Evolutionary conservation across 2,329 filamentous ascomycete species (phyloP), one percentile per base, ranked within the genome.

Genomic region (Stachybotrys chlorohalonatus): DNA sequence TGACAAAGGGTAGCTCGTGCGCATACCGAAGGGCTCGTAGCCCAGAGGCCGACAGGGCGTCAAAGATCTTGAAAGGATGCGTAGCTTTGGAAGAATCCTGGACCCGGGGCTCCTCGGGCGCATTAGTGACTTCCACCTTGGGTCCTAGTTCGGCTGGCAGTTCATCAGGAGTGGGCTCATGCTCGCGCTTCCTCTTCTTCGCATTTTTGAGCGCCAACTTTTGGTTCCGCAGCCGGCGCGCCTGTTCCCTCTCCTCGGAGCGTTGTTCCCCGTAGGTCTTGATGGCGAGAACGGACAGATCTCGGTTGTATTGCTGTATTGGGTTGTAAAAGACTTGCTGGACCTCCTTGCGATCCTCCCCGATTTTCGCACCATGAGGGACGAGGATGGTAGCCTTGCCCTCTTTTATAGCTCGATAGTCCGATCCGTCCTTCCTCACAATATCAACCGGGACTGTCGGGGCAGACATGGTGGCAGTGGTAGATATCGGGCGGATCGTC

Each of bases 291-390:
- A 96, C 90, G 57, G 90, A 96, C 60, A 99, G 73, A 68, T 99
- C 94, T 50, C 95, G 87, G 71, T 99, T 99, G 78, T 97, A 99
- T 68, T 99, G 94, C 68, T 99, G 94, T 54, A 99, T 96, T 0
- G 94, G 93, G 64, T 99, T 99, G 79, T 99, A 99, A 67, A 99
- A 99, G 54, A 99, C 95, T 63, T 93, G 87, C 62, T 85, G 81
- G 46, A 84, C 77, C 62, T 83, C 78, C 52, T 85, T 80, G 56
- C 80, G 75, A 63, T 83, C 80, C 55, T 76, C 70, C 7, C 68
- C 68, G 55, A 71, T 68, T 62, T 70, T 74, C 24, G 71, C 68
- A 7, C 72, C 70, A 49, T 75, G 72, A 8, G 78, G 81, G 16
- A 80, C 77, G 48, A 82, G 67, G 49, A 84, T 83, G 36, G 75